Evolutionary conservation across 768 basidiomycete species (phyloP).

Genomic region (Psilocybe tampanensis): DNA sequence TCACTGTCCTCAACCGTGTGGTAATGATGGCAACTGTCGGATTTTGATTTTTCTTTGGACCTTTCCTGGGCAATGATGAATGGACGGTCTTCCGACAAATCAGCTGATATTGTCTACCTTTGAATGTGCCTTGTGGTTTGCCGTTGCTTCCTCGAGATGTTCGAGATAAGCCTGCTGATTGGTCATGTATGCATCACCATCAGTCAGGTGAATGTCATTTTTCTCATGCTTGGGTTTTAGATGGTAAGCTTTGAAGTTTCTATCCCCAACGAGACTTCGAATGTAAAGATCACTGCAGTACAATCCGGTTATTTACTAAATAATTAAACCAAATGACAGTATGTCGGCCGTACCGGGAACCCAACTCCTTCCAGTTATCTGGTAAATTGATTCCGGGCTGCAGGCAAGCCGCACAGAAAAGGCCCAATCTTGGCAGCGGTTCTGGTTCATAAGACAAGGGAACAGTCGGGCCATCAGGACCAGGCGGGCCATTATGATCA

Average conservation of each 20-base stretch:
- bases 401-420: conserved; percentile 23
- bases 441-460: too few species aligned
- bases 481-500: too few species aligned
- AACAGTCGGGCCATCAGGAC: too few species aligned
- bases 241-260: conserved; percentile 27
- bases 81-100: too few species aligned
- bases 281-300: conserved; percentile 12
- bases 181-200: conserved; percentile 30
- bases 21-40: not conserved
- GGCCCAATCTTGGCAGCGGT: too few species aligned
- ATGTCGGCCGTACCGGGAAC: not conserved
- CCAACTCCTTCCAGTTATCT: conserved; percentile 10
- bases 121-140: conserved; percentile 9
- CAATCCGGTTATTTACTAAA: too few species aligned
- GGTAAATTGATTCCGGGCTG: conserved; percentile 24
- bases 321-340: not conserved
- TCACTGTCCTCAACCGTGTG: not conserved
- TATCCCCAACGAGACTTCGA: conserved; percentile 21
- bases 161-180: conserved; percentile 13
- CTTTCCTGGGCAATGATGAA: too few species aligned
- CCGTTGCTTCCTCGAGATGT: conserved; percentile 19
- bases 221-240: not conserved
- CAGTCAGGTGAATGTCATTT: conserved; percentile 15
- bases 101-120: not conserved
- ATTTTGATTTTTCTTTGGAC: not conserved